A percentile compares a stretch with the other conserved stretches of the same genome.
phyloP scores from a whole-genome alignment of 1,284 basidiomycete species.

The Moesziomyces aphidis region DNA sequence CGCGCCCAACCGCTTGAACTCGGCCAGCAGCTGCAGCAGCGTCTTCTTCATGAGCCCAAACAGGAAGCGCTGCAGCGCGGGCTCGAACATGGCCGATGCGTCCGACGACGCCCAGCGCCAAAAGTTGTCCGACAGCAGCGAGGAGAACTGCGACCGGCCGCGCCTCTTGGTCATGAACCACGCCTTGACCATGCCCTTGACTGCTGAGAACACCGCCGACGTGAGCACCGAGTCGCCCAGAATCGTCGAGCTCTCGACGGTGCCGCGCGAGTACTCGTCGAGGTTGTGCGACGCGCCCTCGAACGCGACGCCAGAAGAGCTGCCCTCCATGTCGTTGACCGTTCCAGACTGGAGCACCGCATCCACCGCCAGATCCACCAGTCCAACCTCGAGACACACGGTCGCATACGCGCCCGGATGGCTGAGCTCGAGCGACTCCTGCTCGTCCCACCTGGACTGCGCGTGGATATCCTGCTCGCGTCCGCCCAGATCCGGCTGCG shows the following conservation, averaged over 20 bases:
- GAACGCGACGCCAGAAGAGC: slow-evolving; percentile 80
- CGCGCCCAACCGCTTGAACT: slow-evolving; percentile 94
- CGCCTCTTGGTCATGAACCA: slow-evolving; percentile 89
- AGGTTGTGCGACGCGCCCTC: slow-evolving; percentile 82
- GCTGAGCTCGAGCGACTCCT: slow-evolving; percentile 87
- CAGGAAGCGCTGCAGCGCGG: slow-evolving; percentile 91
- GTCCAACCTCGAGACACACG: slow-evolving; percentile 88
- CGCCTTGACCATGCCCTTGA: slow-evolving; percentile 87
- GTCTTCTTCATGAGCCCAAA: slow-evolving; percentile 98
- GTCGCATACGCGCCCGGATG: slow-evolving; percentile 90
- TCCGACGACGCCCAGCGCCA: slow-evolving; percentile 96
- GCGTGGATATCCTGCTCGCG: slow-evolving; percentile 85
- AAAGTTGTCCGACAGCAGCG: slow-evolving; percentile 81
- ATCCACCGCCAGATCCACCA: slow-evolving; percentile 93
- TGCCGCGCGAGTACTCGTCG: slow-evolving; percentile 85
- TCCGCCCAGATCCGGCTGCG: slow-evolving; percentile 92
- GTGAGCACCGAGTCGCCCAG: slow-evolving; percentile 95
- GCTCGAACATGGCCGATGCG: slow-evolving; percentile 87
- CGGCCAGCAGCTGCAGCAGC: slow-evolving; percentile 94
- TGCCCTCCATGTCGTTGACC: slow-evolving; percentile 96
- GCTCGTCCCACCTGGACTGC: slow-evolving; percentile 58
- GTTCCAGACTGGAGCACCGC: slow-evolving; percentile 92
- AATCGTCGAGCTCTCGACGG: slow-evolving; percentile 73
- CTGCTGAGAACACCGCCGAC: slow-evolving; percentile 83
- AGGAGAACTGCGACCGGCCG: slow-evolving; percentile 73